A percentile compares a stretch with the other conserved stretches of the same genome.
Evolutionary conservation across 164 flowering plant species (phyloP).

Genomic region (Sextonia rubra): DNA sequence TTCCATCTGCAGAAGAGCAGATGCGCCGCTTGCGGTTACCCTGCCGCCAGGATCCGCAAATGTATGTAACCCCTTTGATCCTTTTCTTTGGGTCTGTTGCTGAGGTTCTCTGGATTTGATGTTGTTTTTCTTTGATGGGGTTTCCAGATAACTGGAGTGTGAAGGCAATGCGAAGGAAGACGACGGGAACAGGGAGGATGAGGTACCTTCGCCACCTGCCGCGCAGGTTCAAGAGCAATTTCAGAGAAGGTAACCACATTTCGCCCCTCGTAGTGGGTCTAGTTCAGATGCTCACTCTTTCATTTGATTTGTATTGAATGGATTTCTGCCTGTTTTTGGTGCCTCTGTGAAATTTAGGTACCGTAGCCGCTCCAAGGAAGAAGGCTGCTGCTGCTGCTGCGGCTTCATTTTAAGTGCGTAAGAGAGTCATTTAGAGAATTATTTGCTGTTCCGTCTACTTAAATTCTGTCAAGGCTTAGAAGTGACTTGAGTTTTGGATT

Average conservation of each 20-base stretch:
- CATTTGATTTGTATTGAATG: neutral
- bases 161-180: conserved; percentile 63
- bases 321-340: neutral
- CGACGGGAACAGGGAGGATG: conserved; percentile 70
- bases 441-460: conserved; percentile 7
- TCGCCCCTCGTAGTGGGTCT: too few species aligned
- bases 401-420: conserved; percentile 19
- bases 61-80: conserved; percentile 28
- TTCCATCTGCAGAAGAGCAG: conserved; percentile 52
- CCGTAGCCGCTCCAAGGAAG: conserved; percentile 56
- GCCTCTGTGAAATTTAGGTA: conserved; percentile 26
- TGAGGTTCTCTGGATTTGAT: neutral
- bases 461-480: neutral
- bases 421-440: neutral
- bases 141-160: conserved; percentile 59
- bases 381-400: conserved; percentile 38
- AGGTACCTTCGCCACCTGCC: conserved; percentile 58
- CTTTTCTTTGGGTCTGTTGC: neutral
- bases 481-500: conserved; percentile 4
- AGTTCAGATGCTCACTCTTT: neutral
- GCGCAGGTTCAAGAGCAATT: conserved; percentile 53
- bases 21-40: conserved; percentile 41
- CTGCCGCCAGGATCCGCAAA: conserved; percentile 33
- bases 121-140: neutral
- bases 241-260: conserved; percentile 57